Evolutionary conservation across 306 rosid genomes (phyloP).

Genomic region (Quercus wislizeni): DNA sequence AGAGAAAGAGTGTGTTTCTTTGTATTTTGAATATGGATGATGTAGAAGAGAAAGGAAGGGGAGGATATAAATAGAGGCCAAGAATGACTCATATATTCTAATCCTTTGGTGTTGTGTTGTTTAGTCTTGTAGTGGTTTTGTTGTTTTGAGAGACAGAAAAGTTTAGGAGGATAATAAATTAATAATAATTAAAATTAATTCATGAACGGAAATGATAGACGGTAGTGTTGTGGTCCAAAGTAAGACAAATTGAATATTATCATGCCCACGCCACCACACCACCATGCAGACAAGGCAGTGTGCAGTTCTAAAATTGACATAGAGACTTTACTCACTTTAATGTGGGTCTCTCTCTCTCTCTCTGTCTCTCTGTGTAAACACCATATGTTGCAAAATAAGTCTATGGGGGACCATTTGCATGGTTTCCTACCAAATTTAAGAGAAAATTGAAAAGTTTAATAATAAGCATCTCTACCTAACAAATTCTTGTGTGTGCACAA

Average conservation of each 20-base stretch:
- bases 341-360: constrained; percentile 6
- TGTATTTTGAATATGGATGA: neutral
- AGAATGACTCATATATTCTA: constrained; percentile 20
- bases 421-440: constrained; percentile 50
- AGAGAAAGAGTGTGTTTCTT: neutral
- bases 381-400: constrained; percentile 43
- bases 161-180: neutral
- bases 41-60: constrained; percentile 15
- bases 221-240: constrained; percentile 67
- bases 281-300: constrained; percentile 47
- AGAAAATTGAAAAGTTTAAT: constrained; percentile 30
- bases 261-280: constrained; percentile 46
- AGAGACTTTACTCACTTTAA: constrained; percentile 34
- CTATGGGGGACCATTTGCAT: constrained; percentile 67
- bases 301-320: constrained; percentile 37
- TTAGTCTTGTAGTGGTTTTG: constrained; percentile 26
- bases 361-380: constrained; percentile 5
- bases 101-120: constrained; percentile 1
- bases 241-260: constrained; percentile 58
- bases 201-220: constrained; percentile 19
- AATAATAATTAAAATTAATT: neutral
- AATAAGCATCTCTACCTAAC: constrained; percentile 26
- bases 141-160: constrained; percentile 22
- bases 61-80: constrained; percentile 44
- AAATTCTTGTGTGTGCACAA: constrained; percentile 33